A percentile compares a stretch with the other conserved stretches of the same genome.
Conservation (phyloP, 345 rosid genomes). For the Populus nigra region DNA sequence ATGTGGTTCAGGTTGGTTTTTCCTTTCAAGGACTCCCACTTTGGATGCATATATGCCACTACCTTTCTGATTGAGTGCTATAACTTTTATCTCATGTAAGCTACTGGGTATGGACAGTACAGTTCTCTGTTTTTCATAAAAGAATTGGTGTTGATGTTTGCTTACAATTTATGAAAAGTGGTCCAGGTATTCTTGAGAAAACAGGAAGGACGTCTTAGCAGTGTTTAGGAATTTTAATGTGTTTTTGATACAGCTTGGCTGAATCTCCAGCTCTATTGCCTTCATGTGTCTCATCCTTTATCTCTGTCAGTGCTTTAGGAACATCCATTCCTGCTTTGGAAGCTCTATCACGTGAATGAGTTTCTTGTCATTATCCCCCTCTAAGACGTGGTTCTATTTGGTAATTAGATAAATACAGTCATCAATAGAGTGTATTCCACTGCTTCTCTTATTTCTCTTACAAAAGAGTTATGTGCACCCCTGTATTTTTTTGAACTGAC, state of each 20-base stretch:
- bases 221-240: neutral
- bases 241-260: neutral
- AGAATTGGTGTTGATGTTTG: neutral
- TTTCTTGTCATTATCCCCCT: neutral
- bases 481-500: neutral
- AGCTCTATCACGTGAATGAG: neutral
- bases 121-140: neutral
- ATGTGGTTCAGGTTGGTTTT: conserved; percentile 87
- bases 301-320: neutral
- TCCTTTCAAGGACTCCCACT: neutral
- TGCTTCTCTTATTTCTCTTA: neutral
- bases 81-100: neutral
- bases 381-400: neutral
- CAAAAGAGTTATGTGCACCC: neutral
- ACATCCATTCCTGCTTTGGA: neutral
- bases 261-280: neutral
- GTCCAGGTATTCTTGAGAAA: neutral
- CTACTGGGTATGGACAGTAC: neutral
- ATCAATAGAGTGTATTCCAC: neutral
- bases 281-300: neutral
- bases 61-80: neutral
- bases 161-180: neutral
- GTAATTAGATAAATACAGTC: neutral
- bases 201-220: neutral
- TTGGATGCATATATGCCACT: neutral